Evolutionary conservation across 2,329 filamentous ascomycete genomes (phyloP).

Genomic region (Clonostachys rosea): DNA sequence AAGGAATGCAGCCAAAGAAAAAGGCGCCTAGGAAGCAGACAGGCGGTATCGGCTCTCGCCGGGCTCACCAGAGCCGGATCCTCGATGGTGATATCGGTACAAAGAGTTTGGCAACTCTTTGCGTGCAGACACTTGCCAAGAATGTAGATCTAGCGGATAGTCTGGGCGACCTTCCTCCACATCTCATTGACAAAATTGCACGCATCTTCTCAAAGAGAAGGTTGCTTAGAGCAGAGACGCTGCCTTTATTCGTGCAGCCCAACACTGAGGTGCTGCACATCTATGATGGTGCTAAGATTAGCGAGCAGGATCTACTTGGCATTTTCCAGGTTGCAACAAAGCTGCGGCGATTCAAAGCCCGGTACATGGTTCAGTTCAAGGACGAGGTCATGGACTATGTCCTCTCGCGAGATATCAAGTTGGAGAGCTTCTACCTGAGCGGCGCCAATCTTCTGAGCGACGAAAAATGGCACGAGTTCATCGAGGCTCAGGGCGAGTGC

Average conservation of each 20-base stretch:
- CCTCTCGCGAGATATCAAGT: constrained; percentile 60
- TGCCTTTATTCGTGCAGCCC: constrained; percentile 53
- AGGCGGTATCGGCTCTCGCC: constrained; percentile 55
- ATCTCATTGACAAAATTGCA: constrained; percentile 53
- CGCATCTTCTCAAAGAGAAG: constrained; percentile 56
- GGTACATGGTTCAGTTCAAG: constrained; percentile 89
- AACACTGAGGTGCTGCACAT: constrained; percentile 44
- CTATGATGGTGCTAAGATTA: constrained; percentile 60
- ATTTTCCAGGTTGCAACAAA: constrained; percentile 73
- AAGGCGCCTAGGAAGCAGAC: constrained; percentile 38
- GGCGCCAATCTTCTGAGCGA: constrained; percentile 81
- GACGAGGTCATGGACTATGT: constrained; percentile 80
- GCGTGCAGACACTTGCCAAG: constrained; percentile 57
- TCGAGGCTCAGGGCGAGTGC: constrained; percentile 58
- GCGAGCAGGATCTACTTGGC: constrained; percentile 70
- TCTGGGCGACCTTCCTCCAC: constrained; percentile 53
- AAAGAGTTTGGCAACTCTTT: constrained; percentile 63
- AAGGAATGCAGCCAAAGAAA: constrained; percentile 28
- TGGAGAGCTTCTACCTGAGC: constrained; percentile 75
- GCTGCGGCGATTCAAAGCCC: constrained; percentile 67
- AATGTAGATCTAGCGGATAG: constrained; percentile 59
- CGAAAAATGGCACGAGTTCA: constrained; percentile 66
- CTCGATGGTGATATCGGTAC: constrained; percentile 72
- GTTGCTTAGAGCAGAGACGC: constrained; percentile 46
- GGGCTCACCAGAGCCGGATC: constrained; percentile 78